These are phyloP conservation scores for Fraxinus floribunda DNA, from an alignment of 305 asterid species.

Conservation along the genomic window DNA sequence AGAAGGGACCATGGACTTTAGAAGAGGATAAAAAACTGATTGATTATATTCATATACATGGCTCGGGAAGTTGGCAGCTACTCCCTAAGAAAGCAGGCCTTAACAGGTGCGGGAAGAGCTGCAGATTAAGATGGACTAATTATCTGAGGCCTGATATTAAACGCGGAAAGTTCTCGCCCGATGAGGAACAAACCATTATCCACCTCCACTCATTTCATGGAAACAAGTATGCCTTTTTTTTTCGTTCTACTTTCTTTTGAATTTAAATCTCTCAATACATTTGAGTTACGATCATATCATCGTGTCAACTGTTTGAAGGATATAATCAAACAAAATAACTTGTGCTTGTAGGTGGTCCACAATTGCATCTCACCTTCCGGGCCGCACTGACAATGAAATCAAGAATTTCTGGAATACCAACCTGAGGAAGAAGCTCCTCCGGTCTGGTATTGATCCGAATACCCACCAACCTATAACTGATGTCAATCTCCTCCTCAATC, in stretches of 20 bases:
- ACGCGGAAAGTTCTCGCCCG: conserved; percentile 43
- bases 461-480: conserved; percentile 32
- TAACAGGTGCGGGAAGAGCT: conserved; percentile 64
- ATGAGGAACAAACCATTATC: conserved; percentile 45
- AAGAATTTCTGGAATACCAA: conserved; percentile 42
- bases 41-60: conserved; percentile 38
- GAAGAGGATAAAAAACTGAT: conserved; percentile 51
- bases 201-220: conserved; percentile 45
- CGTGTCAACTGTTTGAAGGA: not conserved
- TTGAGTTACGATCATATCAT: not conserved
- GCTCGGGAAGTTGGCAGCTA: conserved; percentile 50
- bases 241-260: not conserved
- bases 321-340: not conserved
- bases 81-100: conserved; percentile 48
- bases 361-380: conserved; percentile 36
- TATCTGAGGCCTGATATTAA: conserved; percentile 61
- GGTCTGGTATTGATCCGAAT: conserved; percentile 37
- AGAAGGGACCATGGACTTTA: conserved; percentile 61
- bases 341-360: conserved; percentile 35
- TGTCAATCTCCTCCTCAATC: conserved; percentile 4
- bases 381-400: conserved; percentile 47
- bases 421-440: conserved; percentile 31
- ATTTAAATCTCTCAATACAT: not conserved
- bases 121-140: conserved; percentile 61
- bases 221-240: conserved; percentile 33